Base-by-base conservation (phyloP, 2,329 filamentous ascomycete genomes). In the Helminthosporium solani region DNA sequence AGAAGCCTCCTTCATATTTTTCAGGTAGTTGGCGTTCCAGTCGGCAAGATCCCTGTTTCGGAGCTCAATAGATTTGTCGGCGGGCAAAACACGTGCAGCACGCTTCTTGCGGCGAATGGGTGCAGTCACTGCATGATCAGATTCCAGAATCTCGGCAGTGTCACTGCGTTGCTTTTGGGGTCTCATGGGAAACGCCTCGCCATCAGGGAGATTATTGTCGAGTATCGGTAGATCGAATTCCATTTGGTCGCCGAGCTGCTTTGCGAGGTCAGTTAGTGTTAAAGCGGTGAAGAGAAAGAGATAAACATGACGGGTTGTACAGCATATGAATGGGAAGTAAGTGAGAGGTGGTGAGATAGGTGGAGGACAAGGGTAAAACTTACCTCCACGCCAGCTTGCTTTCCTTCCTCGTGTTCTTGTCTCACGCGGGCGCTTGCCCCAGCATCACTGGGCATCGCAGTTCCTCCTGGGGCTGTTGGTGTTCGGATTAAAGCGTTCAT, bases 21-120 rank as follows among this genome's bases (percentile, higher is more conserved):
- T 57, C 1, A 79, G 53, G 52, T 87, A 88, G 21, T 81, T 71
- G 2, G 72, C 68, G 49, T 80, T 80, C 80, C 82, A 85, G n/a
- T 68, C 64, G 1, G 73, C 68, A 2, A 87, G 66, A 16, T 82
- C 79, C 5, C 72, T 68, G 55, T 82, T 85, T 47, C 74, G 75
- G 19, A 86, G 66, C 49, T 80, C 76, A 11, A 76, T 77, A 2
- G 58, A 67, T 7, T 63, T 53, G 52, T 87, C 84, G 2, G 73
- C 54, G 0, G 63, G 61, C 9, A 85, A 57, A 2, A 63, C 42
- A 48, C 75, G 78, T 28, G 61, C 60, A 18, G 53, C 56, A 52
- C 68, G 66, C 38, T 52, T 56, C 36, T 58, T 67, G 36, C 69
- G 71, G 49, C 64, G 72, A 57, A 70, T 66, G 2, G 73, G 68